phyloP scores from a whole-genome alignment of 2,329 filamentous ascomycete species.

The Fusarium poae region DNA sequence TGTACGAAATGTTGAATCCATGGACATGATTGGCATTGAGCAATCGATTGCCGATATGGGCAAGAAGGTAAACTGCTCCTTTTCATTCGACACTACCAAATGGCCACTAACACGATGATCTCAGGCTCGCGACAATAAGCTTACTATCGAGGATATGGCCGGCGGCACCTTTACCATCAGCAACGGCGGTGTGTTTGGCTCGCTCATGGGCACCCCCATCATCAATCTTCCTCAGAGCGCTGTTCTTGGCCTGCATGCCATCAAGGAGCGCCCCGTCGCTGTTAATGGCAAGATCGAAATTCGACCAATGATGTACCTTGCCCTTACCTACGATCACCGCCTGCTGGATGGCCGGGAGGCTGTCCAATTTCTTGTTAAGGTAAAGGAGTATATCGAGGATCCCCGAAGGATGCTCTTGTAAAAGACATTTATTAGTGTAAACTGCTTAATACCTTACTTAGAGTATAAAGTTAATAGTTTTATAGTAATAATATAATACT shows the following conservation, averaged over 20 bases:
- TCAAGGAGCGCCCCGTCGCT: conserved; percentile 92
- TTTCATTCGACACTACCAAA: no score
- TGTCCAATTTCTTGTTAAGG: conserved; percentile 94
- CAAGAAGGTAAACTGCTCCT: conserved; percentile 77
- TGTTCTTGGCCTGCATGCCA: conserved; percentile 92
- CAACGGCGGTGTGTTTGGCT: conserved; percentile 97
- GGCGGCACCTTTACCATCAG: conserved; percentile 98
- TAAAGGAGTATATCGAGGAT: conserved; percentile 98
- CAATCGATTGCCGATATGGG: conserved; percentile 92
- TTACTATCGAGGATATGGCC: conserved; percentile 99
- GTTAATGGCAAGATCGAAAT: conserved; percentile 96
- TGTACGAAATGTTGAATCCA: conserved; percentile 88
- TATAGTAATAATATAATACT: conserved; percentile 1
- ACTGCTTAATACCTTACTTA: conserved; percentile 38
- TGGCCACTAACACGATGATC: conserved; percentile 5
- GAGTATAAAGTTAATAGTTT: conserved; percentile 21
- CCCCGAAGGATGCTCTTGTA: conserved; percentile 88
- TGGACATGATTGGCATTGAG: conserved; percentile 92
- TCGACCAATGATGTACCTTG: conserved; percentile 99
- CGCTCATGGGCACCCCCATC: conserved; percentile 96
- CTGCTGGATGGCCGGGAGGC: conserved; percentile 95
- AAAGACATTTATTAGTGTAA: conserved; percentile 16
- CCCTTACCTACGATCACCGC: conserved; percentile 96
- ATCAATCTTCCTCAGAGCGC: conserved; percentile 97
- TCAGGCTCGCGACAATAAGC: conserved; percentile 89